phyloP scores from a whole-genome alignment of 257 asterid genomes.

The Capsicum baccatum region DNA sequence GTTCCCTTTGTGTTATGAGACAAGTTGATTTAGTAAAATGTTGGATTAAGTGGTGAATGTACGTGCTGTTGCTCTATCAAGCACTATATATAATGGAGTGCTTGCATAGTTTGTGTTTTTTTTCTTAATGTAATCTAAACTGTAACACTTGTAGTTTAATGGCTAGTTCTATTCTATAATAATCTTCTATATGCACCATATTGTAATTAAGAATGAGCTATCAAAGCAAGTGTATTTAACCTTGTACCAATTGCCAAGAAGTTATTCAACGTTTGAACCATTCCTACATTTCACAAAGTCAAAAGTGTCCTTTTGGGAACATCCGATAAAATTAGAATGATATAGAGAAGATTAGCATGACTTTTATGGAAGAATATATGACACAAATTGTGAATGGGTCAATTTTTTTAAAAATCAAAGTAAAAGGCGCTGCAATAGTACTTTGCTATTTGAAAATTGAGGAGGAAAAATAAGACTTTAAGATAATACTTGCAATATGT shows the following conservation, averaged over 20 bases:
- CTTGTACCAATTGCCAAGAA: background rate
- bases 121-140: background rate
- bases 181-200: background rate
- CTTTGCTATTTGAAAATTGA: too few species aligned
- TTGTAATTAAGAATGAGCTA: background rate
- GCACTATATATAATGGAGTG: constrained; percentile 7
- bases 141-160: background rate
- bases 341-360: too few species aligned
- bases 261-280: background rate
- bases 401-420: too few species aligned
- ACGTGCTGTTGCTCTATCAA: background rate
- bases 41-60: constrained; percentile 23
- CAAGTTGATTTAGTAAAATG: constrained; percentile 20
- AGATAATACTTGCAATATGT: too few species aligned
- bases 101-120: constrained; percentile 26
- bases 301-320: background rate
- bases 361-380: too few species aligned
- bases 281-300: background rate
- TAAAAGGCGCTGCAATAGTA: too few species aligned
- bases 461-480: too few species aligned
- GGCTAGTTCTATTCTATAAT: constrained; percentile 4
- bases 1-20: background rate
- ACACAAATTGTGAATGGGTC: too few species aligned
- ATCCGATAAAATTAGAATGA: too few species aligned
- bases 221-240: background rate